Base-by-base conservation (phyloP, 768 basidiomycete genomes). In the Candolleomyces efflorescens region DNA sequence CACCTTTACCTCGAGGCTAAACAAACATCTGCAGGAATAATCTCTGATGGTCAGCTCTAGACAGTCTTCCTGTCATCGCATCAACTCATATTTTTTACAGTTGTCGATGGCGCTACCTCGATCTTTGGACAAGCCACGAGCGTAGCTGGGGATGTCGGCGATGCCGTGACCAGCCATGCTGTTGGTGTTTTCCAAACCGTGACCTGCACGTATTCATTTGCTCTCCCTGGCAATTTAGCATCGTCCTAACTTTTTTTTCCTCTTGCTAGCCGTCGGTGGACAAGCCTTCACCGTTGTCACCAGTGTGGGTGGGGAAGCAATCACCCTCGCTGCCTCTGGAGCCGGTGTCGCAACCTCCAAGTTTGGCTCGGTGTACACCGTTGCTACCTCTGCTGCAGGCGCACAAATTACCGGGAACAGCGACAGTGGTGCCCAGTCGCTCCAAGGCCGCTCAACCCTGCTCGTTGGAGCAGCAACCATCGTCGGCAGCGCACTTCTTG, bases 311-410 rank as follows among this genome's bases (percentile, higher is more conserved):
- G 87, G 86, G 11, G 63, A 75, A 45, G 86, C 78, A 1, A 69
- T 87, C 57, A 89, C 86, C 0, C 75, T 89, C 18, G 86, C 84
- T 24, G 67, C 60, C 3, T 70, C 71, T 2, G 77, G 73, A 5
- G 75, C 66, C 43, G 77, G 64, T 15, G 72, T 73, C 15, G 73
- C 70, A 7, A 86, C 84, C 26, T 76, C 80, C 18, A 77, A 75
- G 60, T 82, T 76, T 23, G 85, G 85, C 37, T 76, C 78, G 7
- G 65, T 78, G 1, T 86, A 77, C 68, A 84, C 80, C 15, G 73
- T 78, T 20, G 79, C 80, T 1, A 80, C 79, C 1, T 67, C 67
- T 32, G 63, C 68, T 12, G 61, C 59, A 38, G 67, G 62, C 12
- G 53, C 66, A 23, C 61, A 56, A 26, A 56, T 43, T 37, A 59